phyloP scores from a whole-genome alignment of 805 yeast species.

The Danielia oregonensis region DNA sequence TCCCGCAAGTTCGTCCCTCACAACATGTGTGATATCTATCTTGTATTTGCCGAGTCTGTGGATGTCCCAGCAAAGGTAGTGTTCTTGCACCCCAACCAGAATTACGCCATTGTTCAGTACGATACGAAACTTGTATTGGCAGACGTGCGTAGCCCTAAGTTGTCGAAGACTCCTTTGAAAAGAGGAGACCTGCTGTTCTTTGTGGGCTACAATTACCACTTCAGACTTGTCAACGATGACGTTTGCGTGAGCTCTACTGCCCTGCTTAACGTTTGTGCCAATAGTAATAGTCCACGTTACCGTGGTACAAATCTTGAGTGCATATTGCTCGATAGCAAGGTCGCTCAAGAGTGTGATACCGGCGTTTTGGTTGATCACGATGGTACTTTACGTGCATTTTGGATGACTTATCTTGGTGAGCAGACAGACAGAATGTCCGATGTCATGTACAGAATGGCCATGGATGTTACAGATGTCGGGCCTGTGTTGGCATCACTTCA shows the following conservation, averaged over 20 bases:
- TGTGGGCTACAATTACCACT: conserved; percentile 72
- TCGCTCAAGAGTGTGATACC: conserved; percentile 69
- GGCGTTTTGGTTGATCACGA: conserved; percentile 75
- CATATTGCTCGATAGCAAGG: conserved; percentile 65
- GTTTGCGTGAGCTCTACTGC: conserved; percentile 76
- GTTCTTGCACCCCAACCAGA: conserved; percentile 83
- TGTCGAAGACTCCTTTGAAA: conserved; percentile 51
- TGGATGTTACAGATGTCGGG: conserved; percentile 66
- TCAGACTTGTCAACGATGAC: conserved; percentile 67
- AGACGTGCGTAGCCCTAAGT: conserved; percentile 64
- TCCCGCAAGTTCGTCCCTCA: conserved; percentile 81
- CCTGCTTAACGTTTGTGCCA: conserved; percentile 68
- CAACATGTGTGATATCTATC: conserved; percentile 68
- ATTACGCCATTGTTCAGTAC: conserved; percentile 78
- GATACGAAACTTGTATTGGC: conserved; percentile 74
- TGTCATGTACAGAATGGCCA: conserved; percentile 65
- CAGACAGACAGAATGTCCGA: conserved; percentile 51
- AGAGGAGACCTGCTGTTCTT: conserved; percentile 78
- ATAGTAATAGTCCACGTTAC: conserved; percentile 69
- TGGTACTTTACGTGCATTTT: conserved; percentile 78
- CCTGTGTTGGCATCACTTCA: conserved; percentile 55
- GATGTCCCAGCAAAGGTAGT: conserved; percentile 76
- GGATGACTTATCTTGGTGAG: conserved; percentile 84
- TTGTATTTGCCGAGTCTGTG: conserved; percentile 83
- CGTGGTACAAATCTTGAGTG: conserved; percentile 83